These are phyloP conservation scores for Tetragonia tetragonoides DNA, from an alignment of 148 eudicot species.

Conservation along the genomic window DNA sequence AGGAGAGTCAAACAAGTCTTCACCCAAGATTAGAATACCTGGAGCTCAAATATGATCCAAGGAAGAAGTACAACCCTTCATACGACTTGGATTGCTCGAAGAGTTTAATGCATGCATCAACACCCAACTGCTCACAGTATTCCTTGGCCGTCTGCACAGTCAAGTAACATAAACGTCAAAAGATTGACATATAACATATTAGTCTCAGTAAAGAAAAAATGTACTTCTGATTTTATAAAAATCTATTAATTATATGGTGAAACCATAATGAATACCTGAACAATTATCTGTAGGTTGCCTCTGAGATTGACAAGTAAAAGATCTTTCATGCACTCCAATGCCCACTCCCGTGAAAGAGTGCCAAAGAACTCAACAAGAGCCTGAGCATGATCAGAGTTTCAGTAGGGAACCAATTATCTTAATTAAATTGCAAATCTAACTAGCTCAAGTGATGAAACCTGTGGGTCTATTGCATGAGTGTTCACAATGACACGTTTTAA, in stretches of 20 bases:
- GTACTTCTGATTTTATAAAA: not conserved
- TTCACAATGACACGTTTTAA: slow-evolving; percentile 89
- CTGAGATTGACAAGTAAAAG: slow-evolving; percentile 72
- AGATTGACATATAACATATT: not conserved
- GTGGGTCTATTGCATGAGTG: slow-evolving; percentile 89
- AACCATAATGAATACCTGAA: slow-evolving; percentile 50
- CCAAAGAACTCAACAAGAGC: slow-evolving; percentile 92
- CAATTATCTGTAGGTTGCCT: slow-evolving; percentile 93
- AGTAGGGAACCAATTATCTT: slow-evolving; percentile 5
- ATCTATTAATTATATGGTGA: not conserved
- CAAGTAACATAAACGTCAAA: slow-evolving; percentile 4
- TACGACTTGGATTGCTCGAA: slow-evolving; percentile 91
- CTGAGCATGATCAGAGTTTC: slow-evolving; percentile 33
- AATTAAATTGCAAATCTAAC: not conserved
- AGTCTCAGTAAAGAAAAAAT: not conserved
- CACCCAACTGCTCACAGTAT: slow-evolving; percentile 77
- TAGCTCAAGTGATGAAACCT: slow-evolving; percentile 38
- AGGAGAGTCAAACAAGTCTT: slow-evolving; percentile 4
- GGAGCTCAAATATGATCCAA: slow-evolving; percentile 86
- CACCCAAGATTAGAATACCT: slow-evolving; percentile 45
- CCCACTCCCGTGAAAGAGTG: slow-evolving; percentile 85
- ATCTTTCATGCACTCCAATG: slow-evolving; percentile 88
- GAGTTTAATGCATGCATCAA: slow-evolving; percentile 75
- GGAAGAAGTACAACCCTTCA: slow-evolving; percentile 83
- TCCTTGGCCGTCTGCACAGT: slow-evolving; percentile 74